Conservation (phyloP, 257 asterid genomes). For the Primulina huaijiensis region DNA sequence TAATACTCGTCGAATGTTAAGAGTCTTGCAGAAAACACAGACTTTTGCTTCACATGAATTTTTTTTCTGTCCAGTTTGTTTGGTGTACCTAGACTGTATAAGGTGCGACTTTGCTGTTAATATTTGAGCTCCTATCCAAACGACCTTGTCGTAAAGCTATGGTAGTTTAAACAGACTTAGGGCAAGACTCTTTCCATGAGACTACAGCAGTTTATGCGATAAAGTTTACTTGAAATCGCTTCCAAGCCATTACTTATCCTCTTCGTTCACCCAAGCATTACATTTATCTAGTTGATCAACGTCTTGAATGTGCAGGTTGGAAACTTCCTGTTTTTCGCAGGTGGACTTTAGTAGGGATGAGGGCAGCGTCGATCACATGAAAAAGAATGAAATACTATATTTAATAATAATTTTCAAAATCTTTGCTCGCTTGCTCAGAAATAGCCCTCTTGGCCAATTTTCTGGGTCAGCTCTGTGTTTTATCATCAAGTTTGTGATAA, state of each 20-base stretch:
- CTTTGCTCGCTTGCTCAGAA: too few species aligned
- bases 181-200: not conserved
- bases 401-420: too few species aligned
- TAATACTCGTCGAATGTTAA: constrained; percentile 18
- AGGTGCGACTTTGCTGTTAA: constrained; percentile 16
- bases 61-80: not conserved
- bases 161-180: constrained; percentile 12
- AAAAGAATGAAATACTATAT: too few species aligned
- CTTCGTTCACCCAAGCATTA: too few species aligned
- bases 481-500: too few species aligned
- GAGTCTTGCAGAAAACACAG: constrained; percentile 22
- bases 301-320: too few species aligned
- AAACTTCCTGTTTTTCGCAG: not conserved
- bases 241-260: not conserved
- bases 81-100: constrained; percentile 13
- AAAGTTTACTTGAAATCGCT: not conserved
- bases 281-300: too few species aligned
- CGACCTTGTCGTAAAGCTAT: constrained; percentile 2
- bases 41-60: constrained; percentile 18
- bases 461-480: too few species aligned
- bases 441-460: too few species aligned
- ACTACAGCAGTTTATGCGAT: not conserved
- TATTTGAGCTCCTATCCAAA: constrained; percentile 4
- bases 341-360: too few species aligned
- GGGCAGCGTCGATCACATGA: too few species aligned